phyloP scores from a whole-genome alignment of 305 asterid species.

The Fraxinus floribunda region DNA sequence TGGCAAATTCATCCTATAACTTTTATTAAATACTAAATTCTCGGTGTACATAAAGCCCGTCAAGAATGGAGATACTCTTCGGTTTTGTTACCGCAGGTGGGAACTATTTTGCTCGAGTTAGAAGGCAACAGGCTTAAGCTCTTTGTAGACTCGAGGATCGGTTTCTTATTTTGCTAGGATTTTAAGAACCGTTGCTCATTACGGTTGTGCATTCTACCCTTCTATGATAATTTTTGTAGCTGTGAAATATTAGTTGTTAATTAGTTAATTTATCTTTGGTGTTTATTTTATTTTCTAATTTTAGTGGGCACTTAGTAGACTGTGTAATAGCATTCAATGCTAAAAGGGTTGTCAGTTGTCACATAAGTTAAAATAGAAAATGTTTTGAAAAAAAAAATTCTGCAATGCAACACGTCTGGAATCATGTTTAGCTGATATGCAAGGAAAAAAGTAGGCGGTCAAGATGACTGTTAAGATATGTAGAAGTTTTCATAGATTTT shows the following conservation, averaged over 20 bases:
- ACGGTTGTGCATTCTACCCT: not conserved
- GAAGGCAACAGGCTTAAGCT: slow-evolving; percentile 2
- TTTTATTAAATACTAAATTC: not conserved
- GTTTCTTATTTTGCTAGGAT: not conserved
- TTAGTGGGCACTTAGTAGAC: not conserved
- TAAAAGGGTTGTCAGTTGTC: not conserved
- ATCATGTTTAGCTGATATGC: not conserved
- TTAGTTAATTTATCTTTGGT: not conserved
- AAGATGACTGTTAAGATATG: too few relatives aligned
- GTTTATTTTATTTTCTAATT: not conserved
- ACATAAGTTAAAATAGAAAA: not conserved
- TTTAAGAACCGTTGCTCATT: not conserved
- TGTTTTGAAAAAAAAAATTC: not conserved
- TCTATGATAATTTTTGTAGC: not conserved
- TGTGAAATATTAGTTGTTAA: not conserved
- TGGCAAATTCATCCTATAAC: slow-evolving; percentile 22
- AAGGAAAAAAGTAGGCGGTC: not conserved
- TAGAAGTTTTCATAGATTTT: not conserved
- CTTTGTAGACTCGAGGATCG: not conserved
- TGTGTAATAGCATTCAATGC: not conserved
- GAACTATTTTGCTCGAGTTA: slow-evolving; percentile 12
- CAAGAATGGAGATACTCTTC: not conserved
- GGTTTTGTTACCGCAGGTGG: not conserved
- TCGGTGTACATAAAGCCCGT: slow-evolving; percentile 18
- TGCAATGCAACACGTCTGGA: not conserved